phyloP scores from a whole-genome alignment of 805 yeast genomes.

The Wickerhamiella australiensis region DNA sequence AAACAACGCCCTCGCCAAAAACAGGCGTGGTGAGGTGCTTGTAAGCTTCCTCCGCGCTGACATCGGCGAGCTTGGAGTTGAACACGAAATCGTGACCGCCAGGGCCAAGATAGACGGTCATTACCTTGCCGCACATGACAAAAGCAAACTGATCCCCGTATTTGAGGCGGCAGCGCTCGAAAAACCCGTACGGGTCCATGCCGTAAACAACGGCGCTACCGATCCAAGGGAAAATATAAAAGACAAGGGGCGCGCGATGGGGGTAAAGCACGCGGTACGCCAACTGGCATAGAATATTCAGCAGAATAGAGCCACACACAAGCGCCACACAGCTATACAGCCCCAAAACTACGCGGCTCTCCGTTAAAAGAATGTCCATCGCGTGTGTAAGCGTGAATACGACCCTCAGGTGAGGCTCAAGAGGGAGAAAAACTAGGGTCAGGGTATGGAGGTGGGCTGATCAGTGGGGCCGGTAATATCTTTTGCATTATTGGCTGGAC shows the following conservation, averaged over 20 bases:
- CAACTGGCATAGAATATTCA: conserved; percentile 29
- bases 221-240: conserved; percentile 89
- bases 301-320: conserved; percentile 18
- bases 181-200: conserved; percentile 85
- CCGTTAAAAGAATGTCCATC: conserved; percentile 2
- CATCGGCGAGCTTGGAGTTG: conserved; percentile 79
- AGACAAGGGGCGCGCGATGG: conserved; percentile 82
- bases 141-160: conserved; percentile 92
- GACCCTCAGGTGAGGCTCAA: conserved; percentile 1
- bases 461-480: background rate
- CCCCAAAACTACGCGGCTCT: background rate
- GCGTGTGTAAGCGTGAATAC: conserved; percentile 4
- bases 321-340: conserved; percentile 6
- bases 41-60: conserved; percentile 93
- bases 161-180: conserved; percentile 60
- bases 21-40: conserved; percentile 97
- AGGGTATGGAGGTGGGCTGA: background rate
- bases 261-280: conserved; percentile 26
- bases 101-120: conserved; percentile 95
- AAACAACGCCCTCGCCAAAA: conserved; percentile 93
- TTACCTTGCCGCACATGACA: conserved; percentile 72
- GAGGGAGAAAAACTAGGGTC: background rate
- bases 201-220: conserved; percentile 88
- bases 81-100: conserved; percentile 94
- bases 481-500: too few relatives aligned